A percentile compares a stretch with the other conserved stretches of the same genome.
Evolutionary conservation across 164 flowering plant species (phyloP).

Genomic region (Piper betle): DNA sequence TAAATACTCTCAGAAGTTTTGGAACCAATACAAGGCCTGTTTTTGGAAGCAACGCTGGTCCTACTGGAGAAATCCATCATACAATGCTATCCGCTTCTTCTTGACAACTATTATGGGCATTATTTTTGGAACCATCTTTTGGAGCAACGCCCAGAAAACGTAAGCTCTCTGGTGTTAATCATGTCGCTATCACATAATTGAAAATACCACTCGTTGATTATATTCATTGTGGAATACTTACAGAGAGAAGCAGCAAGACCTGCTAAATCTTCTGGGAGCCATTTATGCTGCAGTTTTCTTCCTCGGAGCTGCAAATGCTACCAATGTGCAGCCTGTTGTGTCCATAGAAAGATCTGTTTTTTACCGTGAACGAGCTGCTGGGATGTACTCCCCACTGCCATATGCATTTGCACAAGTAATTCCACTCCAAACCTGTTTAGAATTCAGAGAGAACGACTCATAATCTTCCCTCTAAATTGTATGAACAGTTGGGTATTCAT

Average conservation of each 20-base stretch:
- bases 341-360: slow-evolving; percentile 49
- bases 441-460: too few relatives aligned
- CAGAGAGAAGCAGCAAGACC: slow-evolving; percentile 42
- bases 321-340: slow-evolving; percentile 39
- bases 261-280: slow-evolving; percentile 43
- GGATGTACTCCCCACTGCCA: slow-evolving; percentile 42
- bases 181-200: not conserved
- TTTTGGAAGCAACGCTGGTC: slow-evolving; percentile 61
- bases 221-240: not conserved
- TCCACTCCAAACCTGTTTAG: not conserved
- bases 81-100: slow-evolving; percentile 35
- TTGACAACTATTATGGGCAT: slow-evolving; percentile 33
- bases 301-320: slow-evolving; percentile 37
- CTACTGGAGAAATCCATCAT: slow-evolving; percentile 49
- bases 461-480: not conserved
- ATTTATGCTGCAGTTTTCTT: slow-evolving; percentile 37
- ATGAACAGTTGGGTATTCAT: not conserved
- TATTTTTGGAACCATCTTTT: slow-evolving; percentile 43
- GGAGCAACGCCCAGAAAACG: slow-evolving; percentile 26
- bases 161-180: slow-evolving; percentile 11
- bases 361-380: slow-evolving; percentile 56
- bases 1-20: slow-evolving; percentile 36
- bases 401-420: slow-evolving; percentile 44
- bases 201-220: too few relatives aligned
- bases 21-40: slow-evolving; percentile 41